Evolutionary conservation across 495 filamentous ascomycete species (phyloP), one percentile per base, ranked within the genome.

Genomic region (Viridothelium virens): DNA sequence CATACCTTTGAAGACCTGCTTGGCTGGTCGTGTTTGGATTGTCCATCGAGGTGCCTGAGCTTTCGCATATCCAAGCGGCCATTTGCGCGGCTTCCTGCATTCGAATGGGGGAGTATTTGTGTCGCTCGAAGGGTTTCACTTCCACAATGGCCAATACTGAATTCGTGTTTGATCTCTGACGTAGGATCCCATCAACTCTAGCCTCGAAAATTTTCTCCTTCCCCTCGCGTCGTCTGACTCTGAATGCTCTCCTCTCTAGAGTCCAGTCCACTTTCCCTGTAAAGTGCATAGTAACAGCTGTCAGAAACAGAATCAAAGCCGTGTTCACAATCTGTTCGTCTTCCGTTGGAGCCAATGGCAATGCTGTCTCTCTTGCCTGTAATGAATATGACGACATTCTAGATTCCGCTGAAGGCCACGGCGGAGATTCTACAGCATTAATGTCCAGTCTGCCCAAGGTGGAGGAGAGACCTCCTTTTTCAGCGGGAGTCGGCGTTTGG

Each of bases 321-420:
- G 53, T 59, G 31, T 33, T 59, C 4, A 59, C 53, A 36, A 59
- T 59, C 18, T 59, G 53, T 14, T 59, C 53, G 53, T 59, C 53
- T 18, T 33, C 18, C 7, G 53, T 59, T n/a, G 53, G 53, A 6
- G 53, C 53, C 5, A 33, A 5, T 36, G 31, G 4, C 36, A 33
- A 5, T 6, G 53, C 25, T 36, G 31, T 36, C 36, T 59, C 53
- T 9, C 6, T 59, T 2, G 18, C 14, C 18, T 6, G 47, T 18
- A n/a, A n/a, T 3, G 47, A 53, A 53, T 53, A 53, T 3, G 47
- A 3, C 9, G 47, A 12, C 47, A 53, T 7, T 53, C 9, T 18
- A 25, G 47, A 18, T 3, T 3, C 3, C 5, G 47, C 3, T 53
- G 47, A 3, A 53, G 47, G 16, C 16, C 3, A 11, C 3, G 3